Evolutionary conservation across 1,284 basidiomycete species (phyloP), one percentile per base, ranked within the genome.

Genomic region (Farysia itapuensis): DNA sequence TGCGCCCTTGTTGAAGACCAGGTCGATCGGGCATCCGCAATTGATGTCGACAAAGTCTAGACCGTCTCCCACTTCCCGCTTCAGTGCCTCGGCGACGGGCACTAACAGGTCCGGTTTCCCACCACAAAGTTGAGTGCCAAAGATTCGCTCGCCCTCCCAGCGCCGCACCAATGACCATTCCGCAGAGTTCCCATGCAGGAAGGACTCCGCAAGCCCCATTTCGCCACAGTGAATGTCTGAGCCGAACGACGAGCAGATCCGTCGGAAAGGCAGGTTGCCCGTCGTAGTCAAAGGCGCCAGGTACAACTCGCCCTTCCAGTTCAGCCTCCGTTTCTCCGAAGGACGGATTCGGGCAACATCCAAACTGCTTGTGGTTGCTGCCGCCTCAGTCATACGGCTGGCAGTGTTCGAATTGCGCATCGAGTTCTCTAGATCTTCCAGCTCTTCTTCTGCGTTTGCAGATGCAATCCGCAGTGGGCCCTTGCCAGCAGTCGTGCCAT

Each of bases 191-290:
- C 66, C 70, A 14, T 67, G 44, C 21, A 70, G 36, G 51, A 69
- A 74, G n/a, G 63, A 64, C 41, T 60, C 69, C 32, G 61, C 38
- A 21, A 63, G 41, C 5, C 60, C 89, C 82, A 83, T 97, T 79
- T 97, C 94, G 25, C 90, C 90, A 60, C 90, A 92, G 12, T 91
- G 95, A 67, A 98, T 96, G 63, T 95, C 91, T 1, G 88, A 90
- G 6, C 94, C 94, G 52, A 89, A 86, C 26, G 83, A 80, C 5
- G 88, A 84, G 64, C 91, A 96, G 15, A 98, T 78, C 18, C 92
- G 84, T 14, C 94, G 86, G 81, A 97, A 98, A 0, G 94, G 94
- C 68, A 97, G 77, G 70, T 97, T 97, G 21, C 94, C 93, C 21
- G 94, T 91, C 0, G 93, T 98, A 1, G 94, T 97, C 9, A 98